These are phyloP conservation scores for Tetrapisispora namnaoensis DNA, from an alignment of 805 yeast genomes.

Conservation along the genomic window DNA sequence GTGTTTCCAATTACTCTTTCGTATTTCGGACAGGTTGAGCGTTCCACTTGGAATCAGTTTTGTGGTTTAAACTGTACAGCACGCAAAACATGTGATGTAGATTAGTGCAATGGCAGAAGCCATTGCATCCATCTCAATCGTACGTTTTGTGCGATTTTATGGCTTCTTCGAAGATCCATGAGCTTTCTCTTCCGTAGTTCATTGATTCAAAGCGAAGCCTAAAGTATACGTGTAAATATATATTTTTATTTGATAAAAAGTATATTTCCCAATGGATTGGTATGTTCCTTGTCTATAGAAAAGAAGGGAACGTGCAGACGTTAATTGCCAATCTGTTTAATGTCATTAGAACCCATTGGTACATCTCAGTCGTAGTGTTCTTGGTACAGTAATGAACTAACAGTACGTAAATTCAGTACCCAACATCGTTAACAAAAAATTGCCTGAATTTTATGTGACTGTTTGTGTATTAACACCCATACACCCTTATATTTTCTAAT, in stretches of 20 bases:
- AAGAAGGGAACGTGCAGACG: constrained; percentile 1
- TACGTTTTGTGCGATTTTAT: neutral
- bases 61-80: no score
- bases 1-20: no score
- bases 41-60: no score
- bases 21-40: no score
- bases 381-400: no score
- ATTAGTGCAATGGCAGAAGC: neutral
- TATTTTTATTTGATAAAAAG: neutral
- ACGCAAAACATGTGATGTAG: neutral
- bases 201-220: constrained; percentile 41
- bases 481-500: neutral
- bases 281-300: neutral
- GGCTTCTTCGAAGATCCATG: constrained; percentile 41
- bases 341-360: constrained; percentile 19
- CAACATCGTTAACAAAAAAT: no score
- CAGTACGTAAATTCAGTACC: no score
- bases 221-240: constrained; percentile 15
- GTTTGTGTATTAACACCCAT: neutral
- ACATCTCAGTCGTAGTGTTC: constrained; percentile 9
- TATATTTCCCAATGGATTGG: constrained; percentile 16
- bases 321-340: constrained; percentile 2
- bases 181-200: constrained; percentile 30
- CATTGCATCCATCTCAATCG: neutral
- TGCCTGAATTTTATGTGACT: constrained; percentile 1